Evolutionary conservation across 768 basidiomycete genomes (phyloP).

Genomic region (Lactifluus echinatus): DNA sequence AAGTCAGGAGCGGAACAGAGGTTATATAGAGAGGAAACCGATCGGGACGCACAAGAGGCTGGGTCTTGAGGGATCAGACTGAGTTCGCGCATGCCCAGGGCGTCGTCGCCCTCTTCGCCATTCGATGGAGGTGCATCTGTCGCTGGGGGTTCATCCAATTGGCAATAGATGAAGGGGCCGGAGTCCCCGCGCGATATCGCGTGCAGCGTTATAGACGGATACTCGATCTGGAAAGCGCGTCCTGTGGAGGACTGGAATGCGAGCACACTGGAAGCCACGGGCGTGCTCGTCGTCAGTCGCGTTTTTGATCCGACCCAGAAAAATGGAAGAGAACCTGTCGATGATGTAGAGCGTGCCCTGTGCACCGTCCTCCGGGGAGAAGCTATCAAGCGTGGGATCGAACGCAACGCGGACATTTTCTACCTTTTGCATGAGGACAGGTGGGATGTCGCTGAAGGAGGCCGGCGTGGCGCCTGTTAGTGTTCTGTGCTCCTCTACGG

Average conservation of each 20-base stretch:
- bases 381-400: constrained; percentile 59
- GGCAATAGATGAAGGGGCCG: constrained; percentile 81
- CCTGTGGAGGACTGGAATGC: constrained; percentile 66
- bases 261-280: constrained; percentile 44
- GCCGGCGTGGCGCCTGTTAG: constrained; percentile 73
- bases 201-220: constrained; percentile 87
- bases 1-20: neutral
- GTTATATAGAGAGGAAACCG: neutral
- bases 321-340: constrained; percentile 52
- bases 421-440: constrained; percentile 68
- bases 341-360: constrained; percentile 75
- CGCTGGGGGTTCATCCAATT: constrained; percentile 66
- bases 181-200: constrained; percentile 70
- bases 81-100: constrained; percentile 66
- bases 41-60: constrained; percentile 45
- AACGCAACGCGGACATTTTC: constrained; percentile 59
- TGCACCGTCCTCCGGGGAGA: constrained; percentile 41
- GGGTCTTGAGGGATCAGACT: constrained; percentile 58
- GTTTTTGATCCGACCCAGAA: neutral
- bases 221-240: constrained; percentile 75
- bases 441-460: constrained; percentile 79
- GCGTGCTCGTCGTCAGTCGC: neutral
- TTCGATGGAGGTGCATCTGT: constrained; percentile 24
- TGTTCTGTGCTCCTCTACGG: constrained; percentile 57
- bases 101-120: constrained; percentile 29